phyloP scores from a whole-genome alignment of 1,284 basidiomycete genomes.

The Nidula niveotomentosa region DNA sequence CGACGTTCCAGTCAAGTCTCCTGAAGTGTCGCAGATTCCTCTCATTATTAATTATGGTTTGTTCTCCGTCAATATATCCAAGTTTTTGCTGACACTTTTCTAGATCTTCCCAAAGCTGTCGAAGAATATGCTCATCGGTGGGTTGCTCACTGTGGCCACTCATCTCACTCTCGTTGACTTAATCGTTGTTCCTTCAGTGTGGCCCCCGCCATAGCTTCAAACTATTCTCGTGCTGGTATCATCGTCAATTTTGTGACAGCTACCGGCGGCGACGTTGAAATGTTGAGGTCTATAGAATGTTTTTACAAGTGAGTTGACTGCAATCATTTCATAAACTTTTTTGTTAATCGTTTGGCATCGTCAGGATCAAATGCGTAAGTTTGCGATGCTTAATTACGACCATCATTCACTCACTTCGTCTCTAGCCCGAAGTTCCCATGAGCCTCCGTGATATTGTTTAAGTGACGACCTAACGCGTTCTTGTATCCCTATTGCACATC shows the following conservation, averaged over 20 bases:
- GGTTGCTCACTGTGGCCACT: conserved; percentile 11
- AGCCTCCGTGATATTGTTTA: conserved; percentile 84
- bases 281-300: conserved; percentile 96
- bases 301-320: conserved; percentile 75
- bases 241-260: conserved; percentile 96
- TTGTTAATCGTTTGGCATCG: not conserved
- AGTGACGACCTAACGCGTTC: conserved; percentile 49
- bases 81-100: not conserved
- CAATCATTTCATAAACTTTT: conserved; percentile 11
- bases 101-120: conserved; percentile 91
- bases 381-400: not conserved
- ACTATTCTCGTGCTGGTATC: conserved; percentile 81
- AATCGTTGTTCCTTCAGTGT: conserved; percentile 45
- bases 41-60: conserved; percentile 90
- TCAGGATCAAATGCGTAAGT: conserved; percentile 87
- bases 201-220: conserved; percentile 79
- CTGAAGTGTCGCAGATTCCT: conserved; percentile 88
- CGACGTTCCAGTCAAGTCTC: conserved; percentile 87
- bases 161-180: conserved; percentile 4
- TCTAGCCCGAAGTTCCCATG: conserved; percentile 83
- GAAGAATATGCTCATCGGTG: conserved; percentile 95
- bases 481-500: conserved; percentile 78
- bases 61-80: not conserved
- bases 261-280: conserved; percentile 95
- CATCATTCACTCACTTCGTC: conserved; percentile 3